Evolutionary conservation across 2,329 filamentous ascomycete species (phyloP), one percentile per base, ranked within the genome.

Genomic region (Ophiostoma sp.): DNA sequence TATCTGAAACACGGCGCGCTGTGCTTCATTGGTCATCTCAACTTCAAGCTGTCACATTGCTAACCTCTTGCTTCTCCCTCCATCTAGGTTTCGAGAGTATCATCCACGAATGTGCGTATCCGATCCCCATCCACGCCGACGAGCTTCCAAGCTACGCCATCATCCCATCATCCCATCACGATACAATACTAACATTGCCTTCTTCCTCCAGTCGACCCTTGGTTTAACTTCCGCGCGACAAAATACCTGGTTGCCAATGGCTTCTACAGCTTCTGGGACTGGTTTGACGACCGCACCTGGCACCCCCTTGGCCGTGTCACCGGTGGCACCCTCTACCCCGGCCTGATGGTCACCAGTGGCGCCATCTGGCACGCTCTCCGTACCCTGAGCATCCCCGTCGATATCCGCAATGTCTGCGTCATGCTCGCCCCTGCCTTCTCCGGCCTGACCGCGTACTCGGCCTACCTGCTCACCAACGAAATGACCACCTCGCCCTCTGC

Each of bases 251-350:
- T 99, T 68, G 87, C 94, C 77, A 87, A 99, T 88, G 95, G 95
- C 75, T 98, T 99, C 82, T 96, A 97, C 80, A 93, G 91, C 79
- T 99, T 99, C 79, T 99, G 95, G 95, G 94, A 99, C 79, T 99
- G 95, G 95, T 99, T 99, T 77, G 95, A 99, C 80, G 95, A 99
- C 83, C 89, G 95, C 83, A 99, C 95, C 87, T 99, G 95, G 95
- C 94, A 99, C 81, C 95, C 95, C 75, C 90, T 99, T 71, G 95
- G 95, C 75, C 92, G 95, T 82, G 95, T 99, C 77, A 99, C 95
- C 70, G 95, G 95, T 80, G 95, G 95, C 76, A 99, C 95, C n/a
- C 87, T 99, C 72, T 99, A 99, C 79, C 95, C 95, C 66, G 95
- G 95, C 75, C 85, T 99, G 76, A 99, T 99, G 95, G 96, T 99